Evolutionary conservation across 371 early-diverging fungal species (phyloP).

Genomic region (Polyrhizophydium stewartii): DNA sequence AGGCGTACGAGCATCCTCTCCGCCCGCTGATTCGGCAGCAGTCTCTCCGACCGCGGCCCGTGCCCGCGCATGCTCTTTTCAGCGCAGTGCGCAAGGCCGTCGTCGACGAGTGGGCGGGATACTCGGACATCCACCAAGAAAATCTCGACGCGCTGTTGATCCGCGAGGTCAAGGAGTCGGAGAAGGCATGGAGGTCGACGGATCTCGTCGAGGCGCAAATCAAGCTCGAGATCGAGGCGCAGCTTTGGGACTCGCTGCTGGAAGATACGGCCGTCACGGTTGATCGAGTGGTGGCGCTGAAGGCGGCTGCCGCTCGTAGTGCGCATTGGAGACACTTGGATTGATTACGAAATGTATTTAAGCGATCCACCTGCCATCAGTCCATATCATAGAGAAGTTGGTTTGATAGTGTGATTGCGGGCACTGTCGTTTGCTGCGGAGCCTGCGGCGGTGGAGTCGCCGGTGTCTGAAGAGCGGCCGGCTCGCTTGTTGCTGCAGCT

Average conservation of each 20-base stretch:
- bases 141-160: constrained; percentile 36
- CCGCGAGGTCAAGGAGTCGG: constrained; percentile 22
- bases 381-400: neutral
- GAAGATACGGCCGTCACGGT: constrained; percentile 14
- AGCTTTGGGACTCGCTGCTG: constrained; percentile 11
- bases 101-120: constrained; percentile 17
- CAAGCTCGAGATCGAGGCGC: constrained; percentile 3
- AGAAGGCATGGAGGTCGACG: constrained; percentile 18
- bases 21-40: neutral
- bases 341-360: neutral
- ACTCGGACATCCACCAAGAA: constrained; percentile 25
- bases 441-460: no score
- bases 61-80: constrained; percentile 3
- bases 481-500: no score
- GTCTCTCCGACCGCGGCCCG: constrained; percentile 14
- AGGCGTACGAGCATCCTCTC: neutral
- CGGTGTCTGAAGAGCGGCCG: no score
- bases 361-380: neutral
- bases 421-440: no score
- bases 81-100: neutral
- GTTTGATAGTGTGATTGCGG: no score
- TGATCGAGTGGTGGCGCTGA: neutral
- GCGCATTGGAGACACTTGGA: neutral
- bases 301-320: no score
- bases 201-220: constrained; percentile 5